Conservation (phyloP, 2,329 filamentous ascomycete species). For the Trichoderma oligosporum region DNA sequence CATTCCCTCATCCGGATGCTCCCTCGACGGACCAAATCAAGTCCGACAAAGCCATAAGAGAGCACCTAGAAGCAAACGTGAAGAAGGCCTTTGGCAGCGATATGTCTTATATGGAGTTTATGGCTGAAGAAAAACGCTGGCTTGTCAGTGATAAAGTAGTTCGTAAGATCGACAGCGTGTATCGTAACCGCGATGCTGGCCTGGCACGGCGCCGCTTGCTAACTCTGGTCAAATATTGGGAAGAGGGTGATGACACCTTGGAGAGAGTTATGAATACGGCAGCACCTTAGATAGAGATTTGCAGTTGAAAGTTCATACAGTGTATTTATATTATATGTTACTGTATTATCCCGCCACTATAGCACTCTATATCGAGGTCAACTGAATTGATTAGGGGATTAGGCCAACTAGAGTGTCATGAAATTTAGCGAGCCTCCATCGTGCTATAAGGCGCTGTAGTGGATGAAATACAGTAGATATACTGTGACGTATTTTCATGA, state of each 20-base stretch:
- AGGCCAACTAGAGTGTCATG: too few relatives aligned
- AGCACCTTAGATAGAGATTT: too few relatives aligned
- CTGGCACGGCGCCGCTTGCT: conserved; percentile 34
- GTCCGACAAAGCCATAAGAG: conserved; percentile 29
- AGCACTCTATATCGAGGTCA: too few relatives aligned
- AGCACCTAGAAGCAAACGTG: conserved; percentile 33
- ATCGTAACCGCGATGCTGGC: conserved; percentile 41
- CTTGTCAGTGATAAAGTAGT: conserved; percentile 41
- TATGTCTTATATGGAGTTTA: conserved; percentile 32
- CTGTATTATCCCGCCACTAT: too few relatives aligned
- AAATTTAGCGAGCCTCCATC: too few relatives aligned
- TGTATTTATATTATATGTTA: too few relatives aligned
- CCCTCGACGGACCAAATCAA: conserved; percentile 27
- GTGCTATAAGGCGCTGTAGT: too few relatives aligned
- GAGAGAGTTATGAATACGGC: conserved; percentile 36
- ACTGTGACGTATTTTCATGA: too few relatives aligned
- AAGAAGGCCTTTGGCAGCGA: conserved; percentile 29
- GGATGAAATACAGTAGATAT: too few relatives aligned
- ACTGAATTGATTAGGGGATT: too few relatives aligned
- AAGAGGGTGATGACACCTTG: conserved; percentile 39
- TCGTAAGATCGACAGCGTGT: conserved; percentile 43
- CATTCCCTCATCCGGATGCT: conserved; percentile 26
- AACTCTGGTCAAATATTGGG: conserved; percentile 39
- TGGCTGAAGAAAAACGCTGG: conserved; percentile 39
- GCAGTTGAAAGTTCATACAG: too few relatives aligned